Evolutionary conservation across 305 asterid species (phyloP), one percentile per base, ranked within the genome.

Genomic region (Striga hermonthica): DNA sequence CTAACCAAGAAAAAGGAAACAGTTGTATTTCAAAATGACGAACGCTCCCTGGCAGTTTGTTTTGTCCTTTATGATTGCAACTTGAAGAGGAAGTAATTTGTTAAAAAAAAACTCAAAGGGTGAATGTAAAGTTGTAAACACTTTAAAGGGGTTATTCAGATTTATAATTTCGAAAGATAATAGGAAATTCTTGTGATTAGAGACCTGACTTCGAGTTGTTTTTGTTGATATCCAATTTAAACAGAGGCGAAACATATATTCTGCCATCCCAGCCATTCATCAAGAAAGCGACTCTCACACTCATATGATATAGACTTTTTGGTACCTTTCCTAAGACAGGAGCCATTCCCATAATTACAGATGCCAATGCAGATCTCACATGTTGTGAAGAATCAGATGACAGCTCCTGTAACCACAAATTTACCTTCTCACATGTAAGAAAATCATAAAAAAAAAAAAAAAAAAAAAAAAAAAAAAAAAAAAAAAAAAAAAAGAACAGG

Each of bases 331-430:
- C 97, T 63, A 90, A 72, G 14, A 90, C 89, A 11, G 97, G 95
- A 79, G 97, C 95, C 97, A 90, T 90, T 74, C 97, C 96, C 97
- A 90, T 90, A 65, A 88, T 90, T 64, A 88, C 96, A 49, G 97
- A 90, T 36, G 97, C 97, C 87, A 90, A 79, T 68, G 96, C 92
- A 40, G 97, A 90, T 72, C 97, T 80, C 52, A 90, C 97, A 64
- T 90, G 97, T 76, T 90, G 97, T n/a, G 96, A 87, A 66, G 97
- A 90, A 80, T 90, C 97, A 71, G 97, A 86, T 52, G 97, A 87
- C 69, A 90, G 76, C 74, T 88, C 96, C 96, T 90, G 80, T 68
- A 84, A 75, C 64, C 55, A 53, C 6, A 5, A 6, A 40, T 8
- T 54, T 14, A 50, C 16, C 57, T 16, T 52, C 57, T 52, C 57